Conservation (phyloP, 176 grass and related monocot genomes). For the Saccharum officinarum region DNA sequence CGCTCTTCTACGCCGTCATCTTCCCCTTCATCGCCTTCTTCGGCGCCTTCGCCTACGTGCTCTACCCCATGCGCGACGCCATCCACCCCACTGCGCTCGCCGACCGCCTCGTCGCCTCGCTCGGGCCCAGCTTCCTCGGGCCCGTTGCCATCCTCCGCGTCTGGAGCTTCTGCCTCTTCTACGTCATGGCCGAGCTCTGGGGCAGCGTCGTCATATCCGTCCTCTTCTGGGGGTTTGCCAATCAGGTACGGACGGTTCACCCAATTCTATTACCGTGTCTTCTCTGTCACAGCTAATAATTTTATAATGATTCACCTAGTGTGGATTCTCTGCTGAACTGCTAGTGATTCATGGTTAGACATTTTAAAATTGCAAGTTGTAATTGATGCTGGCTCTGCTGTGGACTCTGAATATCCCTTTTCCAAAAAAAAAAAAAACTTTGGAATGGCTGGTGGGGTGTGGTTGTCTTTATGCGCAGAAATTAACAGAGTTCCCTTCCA, state of each 20-base stretch:
- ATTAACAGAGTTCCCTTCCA: background rate
- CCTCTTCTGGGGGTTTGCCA: conserved; percentile 95
- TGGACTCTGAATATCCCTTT: background rate
- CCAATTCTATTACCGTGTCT: background rate
- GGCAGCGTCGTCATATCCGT: conserved; percentile 96
- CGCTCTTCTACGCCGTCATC: conserved; percentile 96
- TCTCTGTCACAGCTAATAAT: background rate
- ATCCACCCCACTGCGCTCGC: conserved; percentile 88
- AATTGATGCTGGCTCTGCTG: background rate
- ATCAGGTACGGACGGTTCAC: conserved; percentile 60
- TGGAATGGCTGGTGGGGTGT: background rate
- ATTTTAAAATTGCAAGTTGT: background rate
- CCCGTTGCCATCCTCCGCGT: conserved; percentile 87
- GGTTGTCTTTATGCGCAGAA: background rate
- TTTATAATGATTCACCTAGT: background rate
- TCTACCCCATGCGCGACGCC: conserved; percentile 82
- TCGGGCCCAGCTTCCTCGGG: conserved; percentile 79
- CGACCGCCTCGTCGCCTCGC: conserved; percentile 60
- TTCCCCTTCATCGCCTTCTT: conserved; percentile 98
- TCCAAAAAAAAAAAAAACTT: background rate
- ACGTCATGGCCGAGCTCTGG: conserved; percentile 98
- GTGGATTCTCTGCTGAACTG: background rate
- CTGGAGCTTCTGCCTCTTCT: conserved; percentile 98
- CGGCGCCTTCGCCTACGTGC: conserved; percentile 65
- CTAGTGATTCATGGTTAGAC: background rate